These are phyloP conservation scores for Nicotiana tabacum DNA, from an alignment of 257 asterid genomes.

Conservation along the genomic window DNA sequence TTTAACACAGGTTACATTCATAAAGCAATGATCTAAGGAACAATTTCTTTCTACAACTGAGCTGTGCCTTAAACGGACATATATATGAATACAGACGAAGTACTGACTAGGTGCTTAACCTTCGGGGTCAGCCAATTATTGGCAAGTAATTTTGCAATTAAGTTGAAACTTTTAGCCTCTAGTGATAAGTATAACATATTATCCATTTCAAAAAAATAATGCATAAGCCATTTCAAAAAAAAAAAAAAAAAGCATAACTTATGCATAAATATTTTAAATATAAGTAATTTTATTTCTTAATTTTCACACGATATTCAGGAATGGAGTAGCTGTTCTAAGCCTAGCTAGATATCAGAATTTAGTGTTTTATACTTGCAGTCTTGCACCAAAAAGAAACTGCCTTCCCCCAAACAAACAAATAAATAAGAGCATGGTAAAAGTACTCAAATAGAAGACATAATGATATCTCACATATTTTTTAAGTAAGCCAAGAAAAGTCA, in stretches of 20 bases:
- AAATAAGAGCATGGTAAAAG: background rate
- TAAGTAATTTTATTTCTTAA: background rate
- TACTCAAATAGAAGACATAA: background rate
- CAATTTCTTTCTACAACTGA: background rate
- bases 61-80: background rate
- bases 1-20: background rate
- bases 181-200: background rate
- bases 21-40: background rate
- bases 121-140: background rate
- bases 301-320: background rate
- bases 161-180: background rate
- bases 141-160: background rate
- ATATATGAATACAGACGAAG: background rate
- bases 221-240: too few relatives aligned
- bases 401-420: background rate
- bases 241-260: too few relatives aligned
- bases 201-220: too few relatives aligned
- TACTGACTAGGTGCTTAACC: background rate
- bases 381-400: conserved; percentile 1
- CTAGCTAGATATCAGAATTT: background rate
- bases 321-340: background rate
- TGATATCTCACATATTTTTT: background rate
- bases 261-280: background rate
- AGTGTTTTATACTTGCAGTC: background rate
- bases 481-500: background rate